Evolutionary conservation across 179 eudicot species (phyloP).

Genomic region (Spinacia oleracea): DNA sequence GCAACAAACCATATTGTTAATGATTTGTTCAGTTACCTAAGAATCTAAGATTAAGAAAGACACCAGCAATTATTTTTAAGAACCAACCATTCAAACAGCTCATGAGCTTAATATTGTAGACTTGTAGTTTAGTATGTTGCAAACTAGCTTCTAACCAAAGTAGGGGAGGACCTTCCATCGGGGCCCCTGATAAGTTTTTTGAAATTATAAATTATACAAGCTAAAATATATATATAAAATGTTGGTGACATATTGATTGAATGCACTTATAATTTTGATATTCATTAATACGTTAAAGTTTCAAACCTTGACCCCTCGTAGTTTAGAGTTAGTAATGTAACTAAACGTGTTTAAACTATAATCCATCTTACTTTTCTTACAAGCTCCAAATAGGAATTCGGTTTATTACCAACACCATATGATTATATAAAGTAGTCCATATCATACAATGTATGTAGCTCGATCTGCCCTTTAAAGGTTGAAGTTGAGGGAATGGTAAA

Average conservation of each 20-base stretch:
- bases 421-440: too few relatives aligned
- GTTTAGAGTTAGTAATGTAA: background rate
- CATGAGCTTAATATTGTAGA: background rate
- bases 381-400: too few relatives aligned
- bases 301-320: background rate
- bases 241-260: too few relatives aligned
- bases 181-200: too few relatives aligned
- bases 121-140: background rate
- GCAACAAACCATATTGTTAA: too few relatives aligned
- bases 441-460: background rate
- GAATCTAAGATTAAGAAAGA: background rate
- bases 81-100: background rate
- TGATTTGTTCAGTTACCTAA: too few relatives aligned
- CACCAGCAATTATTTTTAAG: background rate
- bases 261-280: too few relatives aligned
- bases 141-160: background rate
- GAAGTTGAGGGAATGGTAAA: conserved; percentile 70
- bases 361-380: too few relatives aligned
- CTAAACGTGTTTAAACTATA: background rate
- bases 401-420: too few relatives aligned
- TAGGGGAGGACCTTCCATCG: too few relatives aligned
- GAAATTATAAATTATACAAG: background rate
- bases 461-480: conserved; percentile 48
- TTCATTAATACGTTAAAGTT: too few relatives aligned
- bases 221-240: background rate